Conservation (phyloP, 306 rosid genomes). For the Ammopiptanthus mongolicus region DNA sequence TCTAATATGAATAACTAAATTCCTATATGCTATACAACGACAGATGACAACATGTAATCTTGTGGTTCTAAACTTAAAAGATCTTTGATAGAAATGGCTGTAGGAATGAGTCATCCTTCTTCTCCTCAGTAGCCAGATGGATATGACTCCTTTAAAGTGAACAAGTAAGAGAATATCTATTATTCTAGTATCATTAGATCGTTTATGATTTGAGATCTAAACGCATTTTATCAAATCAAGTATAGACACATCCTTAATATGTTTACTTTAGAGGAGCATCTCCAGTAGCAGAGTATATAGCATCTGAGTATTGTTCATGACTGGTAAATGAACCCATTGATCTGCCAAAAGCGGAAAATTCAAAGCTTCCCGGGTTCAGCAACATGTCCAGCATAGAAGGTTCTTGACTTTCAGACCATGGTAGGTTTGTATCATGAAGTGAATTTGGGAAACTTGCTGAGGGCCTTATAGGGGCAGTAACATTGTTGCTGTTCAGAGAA, state of each 20-base stretch:
- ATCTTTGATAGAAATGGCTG: slow-evolving; percentile 28
- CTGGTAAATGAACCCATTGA: background rate
- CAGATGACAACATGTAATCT: background rate
- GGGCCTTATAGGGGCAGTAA: slow-evolving; percentile 27
- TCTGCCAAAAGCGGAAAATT: background rate
- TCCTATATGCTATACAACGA: slow-evolving; percentile 20
- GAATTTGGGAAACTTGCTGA: slow-evolving; percentile 24
- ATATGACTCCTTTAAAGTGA: too few relatives aligned
- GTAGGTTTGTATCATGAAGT: slow-evolving; percentile 1
- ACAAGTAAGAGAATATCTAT: too few relatives aligned
- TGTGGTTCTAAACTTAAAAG: background rate
- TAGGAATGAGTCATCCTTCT: slow-evolving; percentile 24
- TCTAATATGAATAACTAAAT: background rate
- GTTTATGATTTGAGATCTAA: too few relatives aligned
- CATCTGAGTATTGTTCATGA: slow-evolving; percentile 16
- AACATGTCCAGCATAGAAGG: slow-evolving; percentile 1
- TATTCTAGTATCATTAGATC: too few relatives aligned
- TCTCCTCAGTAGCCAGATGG: background rate
- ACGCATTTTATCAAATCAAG: too few relatives aligned
- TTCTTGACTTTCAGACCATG: slow-evolving; percentile 15
- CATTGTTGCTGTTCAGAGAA: background rate
- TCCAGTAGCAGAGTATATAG: background rate
- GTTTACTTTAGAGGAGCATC: too few relatives aligned
- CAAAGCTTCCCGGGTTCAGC: slow-evolving; percentile 3
- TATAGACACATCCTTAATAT: too few relatives aligned